A percentile compares a stretch with the other conserved stretches of the same genome.
Conservation (phyloP, 1,284 basidiomycete species). For the Papiliotrema terrestris region DNA sequence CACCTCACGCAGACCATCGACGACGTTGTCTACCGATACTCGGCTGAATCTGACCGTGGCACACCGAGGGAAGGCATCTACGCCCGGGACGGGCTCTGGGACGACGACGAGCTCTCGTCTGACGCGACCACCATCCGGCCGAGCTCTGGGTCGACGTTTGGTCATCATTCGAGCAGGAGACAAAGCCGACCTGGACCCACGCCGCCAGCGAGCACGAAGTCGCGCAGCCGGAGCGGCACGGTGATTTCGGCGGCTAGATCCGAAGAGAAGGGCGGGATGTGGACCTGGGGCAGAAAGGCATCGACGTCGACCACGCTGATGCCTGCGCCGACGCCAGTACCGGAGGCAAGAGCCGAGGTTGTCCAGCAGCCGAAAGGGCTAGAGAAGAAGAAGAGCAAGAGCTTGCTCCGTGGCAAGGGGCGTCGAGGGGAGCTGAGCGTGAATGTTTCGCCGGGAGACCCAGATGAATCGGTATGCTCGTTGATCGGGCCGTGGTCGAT, state of each 20-base stretch:
- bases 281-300: slow-evolving; percentile 16
- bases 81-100: slow-evolving; percentile 40
- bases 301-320: not conserved
- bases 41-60: slow-evolving; percentile 24
- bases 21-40: slow-evolving; percentile 28
- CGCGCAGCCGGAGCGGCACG: slow-evolving; percentile 22
- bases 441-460: slow-evolving; percentile 9
- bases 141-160: not conserved
- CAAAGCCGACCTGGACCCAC: not conserved
- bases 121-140: slow-evolving; percentile 1
- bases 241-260: not conserved
- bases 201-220: slow-evolving; percentile 1
- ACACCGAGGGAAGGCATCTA: slow-evolving; percentile 36
- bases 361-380: slow-evolving; percentile 4
- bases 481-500: not conserved
- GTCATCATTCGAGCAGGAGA: not conserved
- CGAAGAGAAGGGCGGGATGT: slow-evolving; percentile 5
- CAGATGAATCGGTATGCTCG: slow-evolving; percentile 19
- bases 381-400: slow-evolving; percentile 28
- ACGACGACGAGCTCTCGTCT: slow-evolving; percentile 29
- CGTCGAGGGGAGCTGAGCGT: slow-evolving; percentile 28
- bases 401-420: slow-evolving; percentile 24
- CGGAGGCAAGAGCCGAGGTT: not conserved
- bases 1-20: slow-evolving; percentile 13
- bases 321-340: not conserved